phyloP scores from a whole-genome alignment of 2,329 filamentous ascomycete species.

The Pseudopithomyces chartarum region DNA sequence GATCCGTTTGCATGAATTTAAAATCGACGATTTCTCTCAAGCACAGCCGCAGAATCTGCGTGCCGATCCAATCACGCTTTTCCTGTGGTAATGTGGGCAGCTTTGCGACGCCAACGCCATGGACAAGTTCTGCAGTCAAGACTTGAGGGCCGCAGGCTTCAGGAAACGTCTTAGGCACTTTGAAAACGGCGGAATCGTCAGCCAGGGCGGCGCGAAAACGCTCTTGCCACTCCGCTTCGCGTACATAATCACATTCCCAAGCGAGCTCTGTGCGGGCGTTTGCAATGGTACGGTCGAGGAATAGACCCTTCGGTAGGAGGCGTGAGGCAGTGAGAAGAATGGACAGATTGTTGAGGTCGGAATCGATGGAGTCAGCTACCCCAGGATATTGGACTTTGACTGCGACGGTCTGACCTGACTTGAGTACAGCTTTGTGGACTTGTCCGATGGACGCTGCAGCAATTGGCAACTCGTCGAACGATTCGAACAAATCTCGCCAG shows the following conservation, averaged over 20 bases:
- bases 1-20: constrained; percentile 98
- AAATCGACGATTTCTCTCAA: constrained; percentile 93
- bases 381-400: constrained; percentile 98
- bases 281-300: constrained; percentile 94
- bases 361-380: constrained; percentile 93
- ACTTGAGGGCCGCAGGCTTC: constrained; percentile 86
- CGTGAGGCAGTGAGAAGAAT: constrained; percentile 89
- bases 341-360: constrained; percentile 90
- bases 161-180: constrained; percentile 76
- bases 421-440: constrained; percentile 84
- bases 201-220: constrained; percentile 78
- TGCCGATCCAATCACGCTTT: constrained; percentile 95
- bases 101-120: constrained; percentile 84
- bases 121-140: constrained; percentile 90
- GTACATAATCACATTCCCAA: constrained; percentile 96
- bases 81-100: constrained; percentile 75
- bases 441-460: constrained; percentile 97
- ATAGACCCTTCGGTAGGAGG: constrained; percentile 87
- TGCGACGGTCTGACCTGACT: constrained; percentile 76
- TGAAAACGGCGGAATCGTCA: constrained; percentile 75
- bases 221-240: constrained; percentile 80
- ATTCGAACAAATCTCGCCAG: constrained; percentile 82
- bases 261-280: constrained; percentile 90
- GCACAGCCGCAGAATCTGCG: constrained; percentile 88
- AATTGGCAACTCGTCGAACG: constrained; percentile 89